Evolutionary conservation across 441 rosid species (phyloP).

Genomic region (Melastoma candidum): DNA sequence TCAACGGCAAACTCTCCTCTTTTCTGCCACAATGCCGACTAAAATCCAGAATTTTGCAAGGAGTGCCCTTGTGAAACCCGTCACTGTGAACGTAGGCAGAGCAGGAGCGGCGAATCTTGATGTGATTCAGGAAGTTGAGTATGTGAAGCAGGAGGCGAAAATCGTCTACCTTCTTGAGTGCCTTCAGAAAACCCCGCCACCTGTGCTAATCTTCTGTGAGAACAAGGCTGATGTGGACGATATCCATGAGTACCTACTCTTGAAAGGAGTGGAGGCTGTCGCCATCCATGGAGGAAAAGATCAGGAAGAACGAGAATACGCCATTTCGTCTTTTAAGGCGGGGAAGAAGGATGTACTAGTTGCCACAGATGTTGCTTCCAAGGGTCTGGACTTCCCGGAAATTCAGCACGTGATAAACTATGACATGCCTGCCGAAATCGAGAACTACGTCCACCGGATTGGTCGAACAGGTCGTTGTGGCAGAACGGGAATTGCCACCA

Average conservation of each 20-base stretch:
- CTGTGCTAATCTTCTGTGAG: constrained; percentile 84
- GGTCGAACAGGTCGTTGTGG: constrained; percentile 94
- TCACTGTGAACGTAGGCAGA: constrained; percentile 81
- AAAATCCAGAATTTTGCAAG: constrained; percentile 88
- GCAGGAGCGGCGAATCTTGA: constrained; percentile 97
- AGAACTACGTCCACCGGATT: constrained; percentile 83
- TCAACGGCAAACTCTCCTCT: constrained; percentile 84
- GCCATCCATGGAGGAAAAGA: constrained; percentile 91
- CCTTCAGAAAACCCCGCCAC: constrained; percentile 90
- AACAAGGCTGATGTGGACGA: constrained; percentile 91
- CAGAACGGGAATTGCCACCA: constrained; percentile 95
- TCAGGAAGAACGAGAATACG: constrained; percentile 90
- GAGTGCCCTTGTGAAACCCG: constrained; percentile 83
- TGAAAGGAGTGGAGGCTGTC: constrained; percentile 93
- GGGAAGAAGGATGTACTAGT: constrained; percentile 84
- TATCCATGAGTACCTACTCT: constrained; percentile 79
- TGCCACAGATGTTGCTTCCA: constrained; percentile 91
- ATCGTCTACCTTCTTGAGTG: constrained; percentile 93
- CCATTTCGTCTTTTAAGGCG: constrained; percentile 78
- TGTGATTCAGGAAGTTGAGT: constrained; percentile 93
- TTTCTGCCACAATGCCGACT: constrained; percentile 94
- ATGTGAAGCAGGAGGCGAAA: constrained; percentile 94
- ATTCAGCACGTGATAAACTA: constrained; percentile 90
- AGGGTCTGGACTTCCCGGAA: constrained; percentile 90
- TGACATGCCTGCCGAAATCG: constrained; percentile 97